A percentile compares a stretch with the other conserved stretches of the same genome.
phyloP scores from a whole-genome alignment of 164 flowering plant species.

The Dillenia suffruticosa region DNA sequence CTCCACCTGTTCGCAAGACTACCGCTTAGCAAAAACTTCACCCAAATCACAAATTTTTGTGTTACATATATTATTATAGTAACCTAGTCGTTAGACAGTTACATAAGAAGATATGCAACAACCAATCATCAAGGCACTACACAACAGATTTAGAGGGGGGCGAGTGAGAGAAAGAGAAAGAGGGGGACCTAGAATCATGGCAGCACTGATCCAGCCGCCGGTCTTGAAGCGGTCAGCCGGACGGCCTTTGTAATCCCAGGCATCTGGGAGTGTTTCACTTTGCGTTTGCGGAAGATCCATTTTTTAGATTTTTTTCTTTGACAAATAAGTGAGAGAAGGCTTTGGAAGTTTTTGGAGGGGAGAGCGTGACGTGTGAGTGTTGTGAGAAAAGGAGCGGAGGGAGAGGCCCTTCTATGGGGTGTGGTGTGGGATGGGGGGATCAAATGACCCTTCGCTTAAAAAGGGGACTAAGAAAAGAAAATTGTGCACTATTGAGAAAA shows the following conservation, averaged over 20 bases:
- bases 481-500: too few relatives aligned
- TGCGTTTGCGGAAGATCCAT: constrained; percentile 41
- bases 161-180: neutral
- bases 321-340: neutral
- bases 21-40: neutral
- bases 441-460: too few relatives aligned
- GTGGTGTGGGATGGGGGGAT: too few relatives aligned
- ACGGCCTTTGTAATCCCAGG: constrained; percentile 82
- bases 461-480: too few relatives aligned
- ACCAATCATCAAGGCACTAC: neutral
- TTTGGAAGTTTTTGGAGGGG: neutral
- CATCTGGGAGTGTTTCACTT: constrained; percentile 55
- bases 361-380: neutral
- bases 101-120: neutral
- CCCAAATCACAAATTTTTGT: neutral
- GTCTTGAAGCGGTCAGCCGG: constrained; percentile 54
- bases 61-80: too few relatives aligned
- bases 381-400: too few relatives aligned
- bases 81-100: too few relatives aligned
- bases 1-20: constrained; percentile 45
- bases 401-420: too few relatives aligned
- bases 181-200: constrained; percentile 82
- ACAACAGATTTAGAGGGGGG: neutral
- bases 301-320: neutral
- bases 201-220: constrained; percentile 88